Evolutionary conservation across 306 rosid species (phyloP).

Genomic region (Nissolia schottii): DNA sequence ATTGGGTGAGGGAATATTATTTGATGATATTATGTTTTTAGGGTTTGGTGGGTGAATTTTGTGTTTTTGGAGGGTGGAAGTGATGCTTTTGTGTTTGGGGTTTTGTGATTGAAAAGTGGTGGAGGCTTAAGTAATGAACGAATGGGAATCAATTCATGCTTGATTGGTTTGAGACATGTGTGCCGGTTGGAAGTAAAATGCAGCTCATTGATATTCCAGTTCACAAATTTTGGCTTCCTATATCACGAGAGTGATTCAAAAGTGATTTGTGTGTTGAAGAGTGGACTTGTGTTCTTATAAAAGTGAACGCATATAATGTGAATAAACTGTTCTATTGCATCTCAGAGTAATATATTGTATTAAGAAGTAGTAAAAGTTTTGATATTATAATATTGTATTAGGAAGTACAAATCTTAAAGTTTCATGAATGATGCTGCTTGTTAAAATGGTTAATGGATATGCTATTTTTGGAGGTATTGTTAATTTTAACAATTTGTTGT

Average conservation of each 20-base stretch:
- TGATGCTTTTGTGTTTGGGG: neutral
- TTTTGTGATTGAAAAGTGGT: neutral
- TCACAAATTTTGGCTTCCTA: neutral
- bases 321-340: neutral
- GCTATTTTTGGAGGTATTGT: neutral
- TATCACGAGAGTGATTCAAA: neutral
- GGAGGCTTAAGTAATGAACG: neutral
- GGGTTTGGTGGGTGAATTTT: slow-evolving; percentile 10
- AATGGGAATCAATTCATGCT: neutral
- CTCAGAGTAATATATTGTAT: neutral
- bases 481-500: neutral
- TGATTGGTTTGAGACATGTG: neutral
- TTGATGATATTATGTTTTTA: neutral
- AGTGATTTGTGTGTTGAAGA: neutral
- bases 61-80: neutral
- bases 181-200: neutral
- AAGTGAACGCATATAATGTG: neutral
- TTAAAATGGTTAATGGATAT: neutral
- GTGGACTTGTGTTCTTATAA: neutral
- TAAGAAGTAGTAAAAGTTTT: neutral
- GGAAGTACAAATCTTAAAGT: neutral
- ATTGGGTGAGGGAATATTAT: neutral
- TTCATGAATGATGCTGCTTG: neutral
- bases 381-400: too few relatives aligned
- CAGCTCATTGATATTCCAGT: neutral